These are phyloP conservation scores for Taiozyma sp. DNA, from an alignment of 1,139 yeast genomes.

Conservation along the genomic window DNA sequence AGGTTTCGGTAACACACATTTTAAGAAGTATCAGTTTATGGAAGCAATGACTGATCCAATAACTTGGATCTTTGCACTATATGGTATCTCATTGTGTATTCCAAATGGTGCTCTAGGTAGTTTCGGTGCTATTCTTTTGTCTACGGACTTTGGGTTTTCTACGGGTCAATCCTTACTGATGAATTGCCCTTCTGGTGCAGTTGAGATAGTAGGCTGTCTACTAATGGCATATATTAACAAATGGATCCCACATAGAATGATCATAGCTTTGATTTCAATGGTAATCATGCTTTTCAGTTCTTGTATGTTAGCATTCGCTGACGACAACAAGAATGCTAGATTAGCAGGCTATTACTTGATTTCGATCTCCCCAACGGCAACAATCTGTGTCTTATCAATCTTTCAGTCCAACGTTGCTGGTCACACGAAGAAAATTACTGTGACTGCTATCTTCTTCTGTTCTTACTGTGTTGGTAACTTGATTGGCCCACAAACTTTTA, in stretches of 20 bases:
- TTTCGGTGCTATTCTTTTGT: conserved; percentile 31
- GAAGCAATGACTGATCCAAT: conserved; percentile 38
- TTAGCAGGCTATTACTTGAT: conserved; percentile 39
- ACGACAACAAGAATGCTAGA: conserved; percentile 28
- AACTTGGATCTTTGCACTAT: conserved; percentile 42
- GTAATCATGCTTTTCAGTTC: conserved; percentile 26
- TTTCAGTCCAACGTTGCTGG: conserved; percentile 46
- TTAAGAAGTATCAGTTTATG: conserved; percentile 48
- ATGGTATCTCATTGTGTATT: conserved; percentile 20
- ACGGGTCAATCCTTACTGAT: conserved; percentile 35
- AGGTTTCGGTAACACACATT: conserved; percentile 52
- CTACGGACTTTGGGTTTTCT: conserved; percentile 32
- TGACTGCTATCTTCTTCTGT: conserved; percentile 39
- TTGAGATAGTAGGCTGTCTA: background rate
- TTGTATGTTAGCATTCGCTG: conserved; percentile 45
- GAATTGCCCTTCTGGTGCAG: conserved; percentile 27
- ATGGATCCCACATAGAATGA: conserved; percentile 21
- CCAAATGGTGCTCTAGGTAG: conserved; percentile 28
- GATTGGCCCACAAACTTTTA: conserved; percentile 45
- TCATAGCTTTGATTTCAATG: conserved; percentile 33
- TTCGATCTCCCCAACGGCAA: conserved; percentile 1
- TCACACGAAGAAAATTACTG: conserved; percentile 51
- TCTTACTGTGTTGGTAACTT: conserved; percentile 50
- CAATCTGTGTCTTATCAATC: background rate
- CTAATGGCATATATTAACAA: conserved; percentile 30